Conservation (phyloP, 495 filamentous ascomycete species). For the Glonium stellatum region DNA sequence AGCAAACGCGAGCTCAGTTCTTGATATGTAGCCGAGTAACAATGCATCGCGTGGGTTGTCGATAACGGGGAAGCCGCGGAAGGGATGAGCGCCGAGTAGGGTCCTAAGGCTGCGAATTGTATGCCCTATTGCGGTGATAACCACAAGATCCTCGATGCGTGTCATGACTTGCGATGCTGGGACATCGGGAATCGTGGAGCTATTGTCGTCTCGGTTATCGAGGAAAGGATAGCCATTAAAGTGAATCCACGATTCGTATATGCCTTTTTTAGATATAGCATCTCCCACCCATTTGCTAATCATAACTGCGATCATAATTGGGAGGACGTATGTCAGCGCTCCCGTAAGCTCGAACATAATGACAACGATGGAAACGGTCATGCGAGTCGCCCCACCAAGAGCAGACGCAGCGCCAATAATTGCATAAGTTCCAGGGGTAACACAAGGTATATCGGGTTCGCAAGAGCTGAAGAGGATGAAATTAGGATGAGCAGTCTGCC, state of each 20-base stretch:
- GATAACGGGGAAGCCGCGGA: constrained; percentile 90
- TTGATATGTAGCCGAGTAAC: constrained; percentile 87
- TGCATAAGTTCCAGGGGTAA: constrained; percentile 91
- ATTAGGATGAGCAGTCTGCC: constrained; percentile 70
- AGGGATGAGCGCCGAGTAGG: constrained; percentile 64
- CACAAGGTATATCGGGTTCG: constrained; percentile 80
- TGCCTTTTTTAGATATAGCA: constrained; percentile 86
- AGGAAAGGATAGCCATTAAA: constrained; percentile 95
- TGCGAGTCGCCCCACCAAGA: constrained; percentile 91
- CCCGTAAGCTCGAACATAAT: constrained; percentile 99
- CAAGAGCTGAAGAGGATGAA: constrained; percentile 74
- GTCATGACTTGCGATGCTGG: constrained; percentile 85
- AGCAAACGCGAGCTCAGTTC: constrained; percentile 79
- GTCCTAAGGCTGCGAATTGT: constrained; percentile 67
- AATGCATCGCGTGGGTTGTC: constrained; percentile 64
- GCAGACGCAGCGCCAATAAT: constrained; percentile 96
- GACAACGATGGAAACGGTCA: constrained; percentile 95
- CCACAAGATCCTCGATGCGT: constrained; percentile 77
- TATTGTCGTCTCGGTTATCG: constrained; percentile 78
- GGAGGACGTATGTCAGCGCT: constrained; percentile 90
- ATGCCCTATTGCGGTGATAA: constrained; percentile 79
- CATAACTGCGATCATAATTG: constrained; percentile 99
- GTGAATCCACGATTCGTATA: constrained; percentile 97
- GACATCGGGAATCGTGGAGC: constrained; percentile 66
- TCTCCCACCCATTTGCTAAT: constrained; percentile 97